Evolutionary conservation across 2,329 filamentous ascomycete genomes (phyloP).

Genomic region (Hypoxylon sp.): DNA sequence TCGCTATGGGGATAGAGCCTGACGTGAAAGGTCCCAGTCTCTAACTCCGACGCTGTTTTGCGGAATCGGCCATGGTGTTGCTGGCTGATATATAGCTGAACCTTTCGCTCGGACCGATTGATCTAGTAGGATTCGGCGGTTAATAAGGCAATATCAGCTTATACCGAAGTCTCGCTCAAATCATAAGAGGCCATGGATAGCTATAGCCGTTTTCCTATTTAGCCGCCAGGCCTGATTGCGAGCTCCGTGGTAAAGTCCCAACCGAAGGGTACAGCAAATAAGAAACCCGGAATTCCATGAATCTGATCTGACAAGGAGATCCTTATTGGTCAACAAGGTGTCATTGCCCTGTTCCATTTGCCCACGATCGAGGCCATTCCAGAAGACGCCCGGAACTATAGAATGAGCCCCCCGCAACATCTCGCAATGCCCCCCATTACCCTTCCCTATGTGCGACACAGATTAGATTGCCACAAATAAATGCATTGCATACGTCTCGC

Average conservation of each 20-base stretch:
- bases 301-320: not conserved
- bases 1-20: conserved; percentile 8
- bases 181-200: conserved; percentile 34
- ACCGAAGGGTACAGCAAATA: conserved; percentile 36
- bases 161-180: conserved; percentile 39
- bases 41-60: conserved; percentile 7
- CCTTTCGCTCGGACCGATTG: conserved; percentile 43
- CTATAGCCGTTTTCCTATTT: conserved; percentile 48
- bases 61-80: conserved; percentile 28
- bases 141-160: conserved; percentile 48
- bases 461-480: conserved; percentile 17
- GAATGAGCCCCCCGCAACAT: conserved; percentile 35
- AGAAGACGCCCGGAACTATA: conserved; percentile 31
- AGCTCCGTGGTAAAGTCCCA: conserved; percentile 29
- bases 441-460: conserved; percentile 13
- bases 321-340: conserved; percentile 36
- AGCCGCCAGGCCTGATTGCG: conserved; percentile 48
- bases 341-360: conserved; percentile 37
- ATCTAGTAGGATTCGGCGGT: conserved; percentile 45
- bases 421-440: conserved; percentile 32
- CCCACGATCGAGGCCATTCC: conserved; percentile 37
- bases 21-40: conserved; percentile 29
- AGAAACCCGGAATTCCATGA: conserved; percentile 22
- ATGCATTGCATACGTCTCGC: conserved; percentile 1
- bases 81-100: conserved; percentile 42